A percentile compares a stretch with the other conserved stretches of the same genome.
These are phyloP conservation scores for Brassica cretica DNA, from an alignment of 345 rosid species.

Conservation along the genomic window DNA sequence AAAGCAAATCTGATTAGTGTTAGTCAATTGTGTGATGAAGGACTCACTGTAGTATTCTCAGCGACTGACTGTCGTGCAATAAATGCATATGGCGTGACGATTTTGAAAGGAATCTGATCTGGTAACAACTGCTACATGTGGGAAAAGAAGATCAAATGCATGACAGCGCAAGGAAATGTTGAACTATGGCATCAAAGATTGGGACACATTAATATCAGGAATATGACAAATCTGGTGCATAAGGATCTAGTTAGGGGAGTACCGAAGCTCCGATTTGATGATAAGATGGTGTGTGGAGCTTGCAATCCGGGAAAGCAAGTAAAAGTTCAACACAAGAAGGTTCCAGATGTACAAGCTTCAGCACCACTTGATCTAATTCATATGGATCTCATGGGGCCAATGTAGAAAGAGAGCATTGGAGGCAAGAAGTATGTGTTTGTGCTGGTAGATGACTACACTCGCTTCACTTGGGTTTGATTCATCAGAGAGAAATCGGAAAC, in stretches of 20 bases:
- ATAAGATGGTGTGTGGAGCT: neutral
- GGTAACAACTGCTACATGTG: neutral
- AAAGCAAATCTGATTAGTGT: neutral
- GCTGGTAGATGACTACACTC: neutral
- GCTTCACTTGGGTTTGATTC: neutral
- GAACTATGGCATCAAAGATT: neutral
- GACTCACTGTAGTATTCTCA: neutral
- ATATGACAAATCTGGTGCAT: neutral
- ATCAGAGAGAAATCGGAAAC: neutral
- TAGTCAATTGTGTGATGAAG: neutral
- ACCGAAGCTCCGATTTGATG: neutral
- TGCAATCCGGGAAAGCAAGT: neutral
- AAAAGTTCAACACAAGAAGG: neutral
- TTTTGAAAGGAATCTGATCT: neutral
- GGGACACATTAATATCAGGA: neutral
- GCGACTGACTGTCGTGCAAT: neutral
- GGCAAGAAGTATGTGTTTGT: neutral
- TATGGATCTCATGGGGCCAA: neutral
- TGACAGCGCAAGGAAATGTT: too few relatives aligned
- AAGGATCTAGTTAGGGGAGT: neutral
- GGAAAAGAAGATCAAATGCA: too few relatives aligned
- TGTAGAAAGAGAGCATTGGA: neutral
- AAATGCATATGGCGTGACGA: neutral
- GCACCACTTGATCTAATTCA: neutral
- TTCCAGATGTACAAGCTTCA: neutral